A percentile compares a stretch with the other conserved stretches of the same genome.
These are phyloP conservation scores for Aspergillus campestris DNA, from an alignment of 495 filamentous ascomycete genomes.

Conservation along the genomic window DNA sequence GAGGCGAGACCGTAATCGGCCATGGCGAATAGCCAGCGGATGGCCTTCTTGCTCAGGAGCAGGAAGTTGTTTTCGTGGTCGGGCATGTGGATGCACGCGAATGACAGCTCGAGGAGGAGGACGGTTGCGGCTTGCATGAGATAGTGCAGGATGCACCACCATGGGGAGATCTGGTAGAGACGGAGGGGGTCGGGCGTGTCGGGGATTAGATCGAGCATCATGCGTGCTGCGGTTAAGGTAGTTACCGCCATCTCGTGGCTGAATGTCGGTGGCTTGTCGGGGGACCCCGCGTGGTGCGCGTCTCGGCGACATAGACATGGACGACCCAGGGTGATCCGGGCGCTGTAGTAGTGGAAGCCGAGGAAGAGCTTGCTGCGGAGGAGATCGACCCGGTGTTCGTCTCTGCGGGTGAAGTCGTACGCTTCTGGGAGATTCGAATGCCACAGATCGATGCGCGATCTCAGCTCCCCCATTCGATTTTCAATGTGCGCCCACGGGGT, in stretches of 20 bases:
- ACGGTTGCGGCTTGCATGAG: conserved; percentile 56
- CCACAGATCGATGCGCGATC: conserved; percentile 48
- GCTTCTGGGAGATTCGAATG: conserved; percentile 37
- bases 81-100: conserved; percentile 47
- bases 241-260: conserved; percentile 47
- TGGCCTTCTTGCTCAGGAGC: conserved; percentile 42
- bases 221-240: conserved; percentile 47
- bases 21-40: conserved; percentile 48
- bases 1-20: conserved; percentile 45
- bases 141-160: conserved; percentile 60
- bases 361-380: conserved; percentile 40
- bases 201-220: conserved; percentile 47
- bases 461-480: conserved; percentile 43
- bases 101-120: conserved; percentile 54
- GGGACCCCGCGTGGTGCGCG: conserved; percentile 24
- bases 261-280: conserved; percentile 31
- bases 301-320: conserved; percentile 58
- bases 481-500: conserved; percentile 54
- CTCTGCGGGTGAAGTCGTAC: conserved; percentile 40
- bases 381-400: conserved; percentile 23
- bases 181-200: conserved; percentile 34
- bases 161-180: conserved; percentile 50
- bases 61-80: conserved; percentile 40
- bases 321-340: conserved; percentile 51
- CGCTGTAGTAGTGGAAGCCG: conserved; percentile 52